Evolutionary conservation across 768 basidiomycete genomes (phyloP), one percentile per base, ranked within the genome.

Genomic region (Neoboletus magnificus): DNA sequence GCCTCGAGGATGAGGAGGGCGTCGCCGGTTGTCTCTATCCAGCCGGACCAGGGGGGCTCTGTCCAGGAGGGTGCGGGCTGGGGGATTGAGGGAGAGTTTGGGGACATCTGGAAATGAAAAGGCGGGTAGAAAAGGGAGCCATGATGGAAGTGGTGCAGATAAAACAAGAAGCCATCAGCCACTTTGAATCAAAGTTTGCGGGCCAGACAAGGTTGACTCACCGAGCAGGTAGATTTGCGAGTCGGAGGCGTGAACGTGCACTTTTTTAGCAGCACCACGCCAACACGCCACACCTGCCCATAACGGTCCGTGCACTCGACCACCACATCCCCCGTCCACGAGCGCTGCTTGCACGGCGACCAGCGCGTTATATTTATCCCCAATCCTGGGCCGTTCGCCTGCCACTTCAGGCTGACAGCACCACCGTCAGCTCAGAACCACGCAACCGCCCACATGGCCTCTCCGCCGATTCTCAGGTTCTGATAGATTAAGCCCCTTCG

Each of bases 1-100:
- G 94, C 95, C 68, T 98, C 95, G 67, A 98, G 90, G 70, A 98
- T 89, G 68, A 98, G 85, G n/a, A 98, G 82, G 8, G 94, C 93
- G 74, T 98, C 95, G 63, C 89, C 87, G 0, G 95, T 97, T 4
- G 93, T 91, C 69, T 94, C 92, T 77, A 98, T 92, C 84, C 89
- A 97, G 20, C 95, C 95, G 12, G 84, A 85, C 87, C 91, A 95
- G 2, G 93, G 93, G 0, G 93, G 93, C 67, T 92, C 90, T 22
- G 87, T 85, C 87, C 87, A 89, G n/a, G 71, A 68, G 0, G 48
- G 15, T 1, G 79, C 57, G 10, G 55, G 20, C 1, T 58, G 16
- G 13, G 54, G n/a, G 44, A 50, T 46, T 43, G 66, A 52, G 36
- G 60, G 60, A n/a, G 66, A 58, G 65, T 69, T 73, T 63, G 66